Base-by-base conservation (phyloP, 331 rosid genomes). In the Acacia pycnantha region DNA sequence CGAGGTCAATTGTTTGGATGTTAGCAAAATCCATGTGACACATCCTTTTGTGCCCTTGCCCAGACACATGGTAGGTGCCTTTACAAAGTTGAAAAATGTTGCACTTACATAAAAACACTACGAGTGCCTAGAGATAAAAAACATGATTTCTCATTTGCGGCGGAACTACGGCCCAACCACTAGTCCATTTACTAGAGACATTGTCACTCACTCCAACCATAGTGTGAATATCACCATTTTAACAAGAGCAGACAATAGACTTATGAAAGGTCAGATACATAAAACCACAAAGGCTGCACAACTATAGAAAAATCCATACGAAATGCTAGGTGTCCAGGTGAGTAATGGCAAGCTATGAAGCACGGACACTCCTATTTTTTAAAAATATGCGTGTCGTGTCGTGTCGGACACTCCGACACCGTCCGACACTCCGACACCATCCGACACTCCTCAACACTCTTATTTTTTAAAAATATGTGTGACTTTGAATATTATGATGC, bases 141-240 rank as follows among this genome's bases (percentile, higher is more conserved):
- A 41, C 64, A 75, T 44, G 70, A 76, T 82, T 82, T 54, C 77
- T n/a, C 56, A 51, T 62, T 41, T 78, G 56, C 70, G 40, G 76
- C 48, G 22, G 75, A 78, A n/a, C 43, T 64, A 70, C 64, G 48
- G 73, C 81, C 77, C 43, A 85, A 58, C 29, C 74, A 67, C 56
- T 53, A 73, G 74, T 61, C 56, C 74, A 67, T 67, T 58, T 74
- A 73, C 76, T 78, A 82, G 79, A 78, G 79, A 62, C 51, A 70
- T 29, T 76, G 83, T 41, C 74, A 41, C 35, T 59, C 73, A 66
- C 76, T 41, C 29, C 64, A 77, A 48, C 37, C 81, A 67, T 73
- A 21, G 56, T 73, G 61, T 24, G 51, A 48, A 76, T 61, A 53
- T 37, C 22, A 40, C 41, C 44, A 66, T 35, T 67, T 72, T 41